Conservation (phyloP, 257 asterid genomes). For the Solanum tarapatanum region DNA sequence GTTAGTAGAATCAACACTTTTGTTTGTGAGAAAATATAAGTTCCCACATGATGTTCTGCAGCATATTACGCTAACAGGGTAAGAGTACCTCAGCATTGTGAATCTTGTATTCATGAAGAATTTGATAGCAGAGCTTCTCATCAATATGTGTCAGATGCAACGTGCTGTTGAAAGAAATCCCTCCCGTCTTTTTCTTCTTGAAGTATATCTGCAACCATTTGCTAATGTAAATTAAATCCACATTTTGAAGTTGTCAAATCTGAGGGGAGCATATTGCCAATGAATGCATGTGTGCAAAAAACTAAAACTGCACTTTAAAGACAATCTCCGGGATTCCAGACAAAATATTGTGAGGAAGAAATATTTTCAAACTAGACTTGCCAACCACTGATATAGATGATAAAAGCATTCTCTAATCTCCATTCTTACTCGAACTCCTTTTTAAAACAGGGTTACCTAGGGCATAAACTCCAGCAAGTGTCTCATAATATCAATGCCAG, state of each 20-base stretch:
- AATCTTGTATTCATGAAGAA: conserved; percentile 90
- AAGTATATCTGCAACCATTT: conserved; percentile 68
- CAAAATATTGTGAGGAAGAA: background rate
- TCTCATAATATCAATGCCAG: background rate
- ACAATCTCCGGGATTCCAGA: background rate
- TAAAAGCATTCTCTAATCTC: background rate
- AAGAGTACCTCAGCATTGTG: conserved; percentile 91
- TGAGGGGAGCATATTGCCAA: background rate
- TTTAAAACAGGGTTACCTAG: background rate
- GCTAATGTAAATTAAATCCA: background rate
- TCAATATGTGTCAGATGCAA: conserved; percentile 69
- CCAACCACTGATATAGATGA: background rate
- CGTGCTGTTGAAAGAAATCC: conserved; percentile 94
- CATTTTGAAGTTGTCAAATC: background rate
- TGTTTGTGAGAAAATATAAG: background rate
- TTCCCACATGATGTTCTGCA: background rate
- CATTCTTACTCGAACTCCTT: background rate
- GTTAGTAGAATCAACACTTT: background rate
- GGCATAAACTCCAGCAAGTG: background rate
- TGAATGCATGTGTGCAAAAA: background rate
- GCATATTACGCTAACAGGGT: background rate
- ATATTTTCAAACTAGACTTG: background rate
- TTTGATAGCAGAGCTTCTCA: conserved; percentile 97
- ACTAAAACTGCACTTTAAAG: background rate
- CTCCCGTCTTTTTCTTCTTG: conserved; percentile 92